Percentiles rank a stretch among this genome's conserved stretches.
These are phyloP conservation scores for Rubia yunnanensis DNA, from an alignment of 257 asterid species.

Conservation along the genomic window DNA sequence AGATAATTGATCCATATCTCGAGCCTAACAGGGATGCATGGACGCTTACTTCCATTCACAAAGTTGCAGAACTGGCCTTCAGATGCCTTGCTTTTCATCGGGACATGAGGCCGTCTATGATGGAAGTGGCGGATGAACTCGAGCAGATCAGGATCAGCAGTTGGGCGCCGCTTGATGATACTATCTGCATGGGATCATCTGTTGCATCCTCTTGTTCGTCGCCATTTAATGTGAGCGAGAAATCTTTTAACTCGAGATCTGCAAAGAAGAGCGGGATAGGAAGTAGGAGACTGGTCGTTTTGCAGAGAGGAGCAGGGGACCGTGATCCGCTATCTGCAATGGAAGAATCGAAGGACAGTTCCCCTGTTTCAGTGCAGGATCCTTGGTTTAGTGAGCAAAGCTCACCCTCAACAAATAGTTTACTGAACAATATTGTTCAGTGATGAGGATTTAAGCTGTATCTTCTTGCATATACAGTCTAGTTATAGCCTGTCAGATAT, in stretches of 20 bases:
- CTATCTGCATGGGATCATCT: slow-evolving; percentile 39
- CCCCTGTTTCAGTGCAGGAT: slow-evolving; percentile 79
- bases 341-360: slow-evolving; percentile 40
- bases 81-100: slow-evolving; percentile 85
- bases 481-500: not conserved
- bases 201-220: slow-evolving; percentile 64
- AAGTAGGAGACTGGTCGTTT: slow-evolving; percentile 42
- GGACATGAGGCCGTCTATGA: slow-evolving; percentile 93
- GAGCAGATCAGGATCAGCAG: slow-evolving; percentile 70
- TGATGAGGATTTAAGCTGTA: slow-evolving; percentile 7
- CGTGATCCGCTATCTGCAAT: slow-evolving; percentile 16
- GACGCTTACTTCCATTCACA: slow-evolving; percentile 75
- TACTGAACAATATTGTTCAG: slow-evolving; percentile 37
- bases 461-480: slow-evolving; percentile 6
- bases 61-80: slow-evolving; percentile 82
- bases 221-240: slow-evolving; percentile 54
- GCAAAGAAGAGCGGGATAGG: slow-evolving; percentile 33
- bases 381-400: slow-evolving; percentile 72
- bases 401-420: slow-evolving; percentile 75
- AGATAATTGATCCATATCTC: slow-evolving; percentile 63
- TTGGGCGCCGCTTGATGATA: slow-evolving; percentile 73
- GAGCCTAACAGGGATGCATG: slow-evolving; percentile 90
- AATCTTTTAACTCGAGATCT: slow-evolving; percentile 31
- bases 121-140: slow-evolving; percentile 90
- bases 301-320: slow-evolving; percentile 21